Evolutionary conservation across 2,329 filamentous ascomycete genomes (phyloP), one percentile per base, ranked within the genome.

Genomic region (Ascochyta clinopodiicola): DNA sequence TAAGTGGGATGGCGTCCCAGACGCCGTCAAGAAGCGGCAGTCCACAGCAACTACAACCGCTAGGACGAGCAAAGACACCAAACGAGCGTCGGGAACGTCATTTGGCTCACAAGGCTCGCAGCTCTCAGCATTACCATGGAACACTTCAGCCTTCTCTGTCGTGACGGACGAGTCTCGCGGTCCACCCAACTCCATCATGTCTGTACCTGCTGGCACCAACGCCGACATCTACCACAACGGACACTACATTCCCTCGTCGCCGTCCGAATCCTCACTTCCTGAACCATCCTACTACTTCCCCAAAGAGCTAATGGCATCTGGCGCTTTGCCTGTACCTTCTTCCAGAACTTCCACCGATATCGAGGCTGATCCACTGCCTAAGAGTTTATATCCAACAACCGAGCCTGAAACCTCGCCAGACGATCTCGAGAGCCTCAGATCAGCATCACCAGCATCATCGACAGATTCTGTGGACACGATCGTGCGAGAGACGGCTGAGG

Each of bases 1-100:
- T 25, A 83, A 81, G 67, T 84, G 81, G 81, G 78, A 84, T 60
- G 81, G 81, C 9, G 64, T 83, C 7, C 81, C 81, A 12, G 74
- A 79, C 21, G 57, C 66, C 1, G 60, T 75, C 38, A 80, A 77
- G 60, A 57, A 62, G 12, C 60, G 58, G 2, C 48, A 57, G 17
- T 64, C 63, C 7, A 44, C 36, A 29, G 48, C 60, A 27, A 57
- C 51, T 35, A 31, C 40, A 10, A 50, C 59, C 12, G 34, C 46
- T 8, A 37, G 46, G 21, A 46, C 36, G 13, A 64, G 46, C 55
- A 69, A 61, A 37, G 58, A 63, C 24, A 46, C 42, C 5, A 56
- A 47, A 27, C 64, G 61, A 51, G 58, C 24, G 29, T 66, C 62
- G 38, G 31, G 59, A 19, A 57, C 60, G 6, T 68, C 68, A 8